phyloP scores from a whole-genome alignment of 768 basidiomycete species.

The Paxillus involutus region DNA sequence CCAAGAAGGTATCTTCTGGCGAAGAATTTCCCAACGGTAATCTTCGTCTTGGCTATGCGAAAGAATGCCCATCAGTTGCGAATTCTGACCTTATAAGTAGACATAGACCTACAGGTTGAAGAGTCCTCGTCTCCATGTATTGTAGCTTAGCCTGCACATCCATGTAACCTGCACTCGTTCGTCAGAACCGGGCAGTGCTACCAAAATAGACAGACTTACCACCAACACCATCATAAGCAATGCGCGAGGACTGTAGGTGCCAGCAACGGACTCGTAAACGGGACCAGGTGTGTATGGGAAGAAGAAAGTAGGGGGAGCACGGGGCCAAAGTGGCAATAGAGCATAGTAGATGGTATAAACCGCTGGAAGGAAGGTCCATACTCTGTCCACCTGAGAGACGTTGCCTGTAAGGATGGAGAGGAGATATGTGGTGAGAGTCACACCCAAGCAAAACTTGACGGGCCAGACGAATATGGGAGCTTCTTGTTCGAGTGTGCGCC shows the following conservation, averaged over 20 bases:
- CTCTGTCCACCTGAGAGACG: slow-evolving; percentile 84
- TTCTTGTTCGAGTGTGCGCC: slow-evolving; percentile 12
- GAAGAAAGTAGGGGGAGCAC: slow-evolving; percentile 34
- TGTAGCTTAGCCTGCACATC: slow-evolving; percentile 75
- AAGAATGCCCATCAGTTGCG: not conserved
- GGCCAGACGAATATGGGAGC: slow-evolving; percentile 56
- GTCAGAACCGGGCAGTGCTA: not conserved
- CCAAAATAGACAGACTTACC: slow-evolving; percentile 34
- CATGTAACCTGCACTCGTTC: slow-evolving; percentile 40
- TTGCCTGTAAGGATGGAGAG: slow-evolving; percentile 71
- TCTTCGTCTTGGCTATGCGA: slow-evolving; percentile 73
- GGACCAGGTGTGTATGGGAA: slow-evolving; percentile 57
- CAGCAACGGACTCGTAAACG: slow-evolving; percentile 30
- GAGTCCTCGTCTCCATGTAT: slow-evolving; percentile 82
- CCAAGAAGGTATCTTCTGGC: slow-evolving; percentile 52
- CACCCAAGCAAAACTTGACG: slow-evolving; percentile 54
- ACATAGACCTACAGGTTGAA: slow-evolving; percentile 57
- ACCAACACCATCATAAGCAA: slow-evolving; percentile 72
- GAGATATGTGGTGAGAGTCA: slow-evolving; percentile 51
- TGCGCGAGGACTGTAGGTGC: slow-evolving; percentile 69
- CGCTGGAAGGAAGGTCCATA: slow-evolving; percentile 78
- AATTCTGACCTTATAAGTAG: not conserved
- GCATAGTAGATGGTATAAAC: slow-evolving; percentile 85
- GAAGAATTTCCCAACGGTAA: slow-evolving; percentile 86
- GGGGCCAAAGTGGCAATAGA: slow-evolving; percentile 63